phyloP scores from a whole-genome alignment of 306 rosid genomes.

The Clitoria ternatea region DNA sequence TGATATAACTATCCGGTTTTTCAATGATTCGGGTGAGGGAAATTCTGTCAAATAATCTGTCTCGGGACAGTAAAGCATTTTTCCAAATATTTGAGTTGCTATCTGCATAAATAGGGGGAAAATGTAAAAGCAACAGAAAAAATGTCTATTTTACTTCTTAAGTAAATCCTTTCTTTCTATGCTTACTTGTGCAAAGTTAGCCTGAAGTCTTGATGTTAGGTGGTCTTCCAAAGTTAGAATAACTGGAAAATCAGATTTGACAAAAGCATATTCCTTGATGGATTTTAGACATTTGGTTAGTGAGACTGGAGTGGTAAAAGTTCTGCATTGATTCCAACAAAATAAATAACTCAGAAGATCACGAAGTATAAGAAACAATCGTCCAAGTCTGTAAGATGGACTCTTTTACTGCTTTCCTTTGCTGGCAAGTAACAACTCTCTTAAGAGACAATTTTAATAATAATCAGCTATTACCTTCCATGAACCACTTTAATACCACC shows the following conservation, averaged over 20 bases:
- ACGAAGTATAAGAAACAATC: neutral
- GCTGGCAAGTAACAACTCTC: neutral
- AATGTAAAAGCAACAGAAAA: constrained; percentile 1
- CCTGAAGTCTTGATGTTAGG: constrained; percentile 58
- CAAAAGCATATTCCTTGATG: constrained; percentile 72
- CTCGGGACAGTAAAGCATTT: constrained; percentile 54
- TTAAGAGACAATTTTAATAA: neutral
- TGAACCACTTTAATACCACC: constrained; percentile 76
- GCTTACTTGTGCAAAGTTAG: constrained; percentile 66
- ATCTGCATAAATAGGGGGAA: constrained; percentile 42
- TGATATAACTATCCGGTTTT: constrained; percentile 57
- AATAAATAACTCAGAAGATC: neutral
- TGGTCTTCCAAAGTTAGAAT: constrained; percentile 88
- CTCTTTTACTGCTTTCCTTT: neutral
- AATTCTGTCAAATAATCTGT: constrained; percentile 54
- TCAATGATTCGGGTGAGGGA: constrained; percentile 75
- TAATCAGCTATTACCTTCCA: constrained; percentile 58
- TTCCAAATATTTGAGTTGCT: constrained; percentile 60
- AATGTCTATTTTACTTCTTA: neutral
- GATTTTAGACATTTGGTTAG: constrained; percentile 66
- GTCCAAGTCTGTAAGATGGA: neutral
- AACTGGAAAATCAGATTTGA: constrained; percentile 71
- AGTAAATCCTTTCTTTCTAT: neutral
- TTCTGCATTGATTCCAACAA: constrained; percentile 61
- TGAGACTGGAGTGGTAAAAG: constrained; percentile 78